A percentile compares a stretch with the other conserved stretches of the same genome.
These are phyloP conservation scores for carrot (Daucus carota) DNA, from an alignment of 129 eudicot species.

Conservation along the genomic window DH1_v3.0 NC_030382.2:42007501-42008000, in stretches of 20 bases:
- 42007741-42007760: neutral
- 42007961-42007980: neutral
- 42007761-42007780: neutral
- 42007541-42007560: neutral
- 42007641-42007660: neutral
- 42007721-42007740: too few species aligned
- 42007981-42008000: neutral
- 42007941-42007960: neutral
- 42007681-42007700: neutral
- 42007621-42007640: neutral
- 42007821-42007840: too few species aligned
- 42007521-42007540: neutral
- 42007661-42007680: neutral
- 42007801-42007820: too few species aligned
- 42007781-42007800: neutral
- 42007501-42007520: neutral
- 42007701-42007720: neutral
- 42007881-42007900: neutral
- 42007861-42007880: neutral
- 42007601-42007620: too few species aligned
- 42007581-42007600: neutral
- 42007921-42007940: neutral
- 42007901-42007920: neutral
- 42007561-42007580: neutral
- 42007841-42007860: neutral